These are phyloP conservation scores for Talaromyces thailandensis DNA, from an alignment of 495 filamentous ascomycete genomes.

Conservation along the genomic window DNA sequence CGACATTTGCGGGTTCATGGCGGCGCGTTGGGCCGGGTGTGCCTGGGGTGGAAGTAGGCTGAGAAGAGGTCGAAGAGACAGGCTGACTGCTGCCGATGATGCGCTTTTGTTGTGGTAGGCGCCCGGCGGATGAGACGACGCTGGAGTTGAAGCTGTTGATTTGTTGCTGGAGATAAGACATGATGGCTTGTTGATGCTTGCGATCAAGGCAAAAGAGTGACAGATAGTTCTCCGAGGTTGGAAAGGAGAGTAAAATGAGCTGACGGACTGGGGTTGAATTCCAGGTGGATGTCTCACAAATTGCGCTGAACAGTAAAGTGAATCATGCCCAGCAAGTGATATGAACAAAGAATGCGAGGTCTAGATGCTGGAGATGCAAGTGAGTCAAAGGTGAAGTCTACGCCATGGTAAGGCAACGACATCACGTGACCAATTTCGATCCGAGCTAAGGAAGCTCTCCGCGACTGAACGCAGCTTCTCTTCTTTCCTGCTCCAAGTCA, in stretches of 20 bases:
- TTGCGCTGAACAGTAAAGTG: background rate
- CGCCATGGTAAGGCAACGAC: background rate
- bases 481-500: slow-evolving; percentile 1
- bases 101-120: slow-evolving; percentile 34
- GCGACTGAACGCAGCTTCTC: background rate
- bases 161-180: slow-evolving; percentile 39
- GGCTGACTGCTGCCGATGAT: slow-evolving; percentile 22
- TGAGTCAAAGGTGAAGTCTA: background rate
- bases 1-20: slow-evolving; percentile 46
- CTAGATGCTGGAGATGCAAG: background rate
- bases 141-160: slow-evolving; percentile 40
- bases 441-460: background rate
- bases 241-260: background rate
- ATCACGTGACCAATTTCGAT: background rate
- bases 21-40: slow-evolving; percentile 35
- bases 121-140: slow-evolving; percentile 33
- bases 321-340: background rate
- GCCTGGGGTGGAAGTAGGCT: slow-evolving; percentile 29
- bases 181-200: slow-evolving; percentile 11
- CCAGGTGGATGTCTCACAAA: background rate
- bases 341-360: background rate
- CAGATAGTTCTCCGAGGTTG: background rate
- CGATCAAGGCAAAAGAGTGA: background rate
- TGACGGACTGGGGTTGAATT: background rate
- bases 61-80: slow-evolving; percentile 17